Evolutionary conservation across 148 eudicot species (phyloP).

Genomic region (Amaranthus hypochondriacus): DNA sequence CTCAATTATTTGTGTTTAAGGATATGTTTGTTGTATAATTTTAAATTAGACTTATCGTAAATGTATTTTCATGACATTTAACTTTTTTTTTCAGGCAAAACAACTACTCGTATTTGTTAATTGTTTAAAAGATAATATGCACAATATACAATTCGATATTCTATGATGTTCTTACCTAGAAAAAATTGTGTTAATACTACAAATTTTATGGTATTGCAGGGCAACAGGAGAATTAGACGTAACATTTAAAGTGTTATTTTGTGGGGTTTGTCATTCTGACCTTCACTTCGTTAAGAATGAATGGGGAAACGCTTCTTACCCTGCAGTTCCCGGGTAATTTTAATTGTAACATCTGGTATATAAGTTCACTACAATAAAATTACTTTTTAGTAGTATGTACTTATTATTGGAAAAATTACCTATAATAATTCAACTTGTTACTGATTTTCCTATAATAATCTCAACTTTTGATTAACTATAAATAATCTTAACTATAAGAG

Average conservation of each 20-base stretch:
- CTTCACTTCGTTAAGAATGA: slow-evolving; percentile 24
- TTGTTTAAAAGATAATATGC: neutral
- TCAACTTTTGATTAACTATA: no score
- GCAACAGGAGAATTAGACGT: slow-evolving; percentile 28
- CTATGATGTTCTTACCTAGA: neutral
- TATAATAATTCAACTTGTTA: no score
- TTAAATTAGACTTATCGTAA: no score
- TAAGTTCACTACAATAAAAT: neutral
- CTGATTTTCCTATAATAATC: no score
- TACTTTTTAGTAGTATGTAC: no score
- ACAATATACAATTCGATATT: no score
- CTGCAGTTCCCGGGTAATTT: slow-evolving; percentile 24
- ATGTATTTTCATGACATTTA: no score
- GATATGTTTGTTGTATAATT: no score
- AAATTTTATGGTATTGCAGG: slow-evolving; percentile 10
- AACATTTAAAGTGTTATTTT: slow-evolving; percentile 25
- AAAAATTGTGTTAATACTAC: neutral
- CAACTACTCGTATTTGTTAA: neutral
- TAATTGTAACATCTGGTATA: neutral
- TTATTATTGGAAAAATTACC: no score
- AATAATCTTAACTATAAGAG: no score
- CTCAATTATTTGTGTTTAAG: no score
- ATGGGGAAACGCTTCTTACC: slow-evolving; percentile 21
- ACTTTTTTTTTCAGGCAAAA: neutral
- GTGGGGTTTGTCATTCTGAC: slow-evolving; percentile 31